A percentile compares a stretch with the other conserved stretches of the same genome.
Conservation (phyloP, 305 asterid genomes). For the Rubia peregrina region DNA sequence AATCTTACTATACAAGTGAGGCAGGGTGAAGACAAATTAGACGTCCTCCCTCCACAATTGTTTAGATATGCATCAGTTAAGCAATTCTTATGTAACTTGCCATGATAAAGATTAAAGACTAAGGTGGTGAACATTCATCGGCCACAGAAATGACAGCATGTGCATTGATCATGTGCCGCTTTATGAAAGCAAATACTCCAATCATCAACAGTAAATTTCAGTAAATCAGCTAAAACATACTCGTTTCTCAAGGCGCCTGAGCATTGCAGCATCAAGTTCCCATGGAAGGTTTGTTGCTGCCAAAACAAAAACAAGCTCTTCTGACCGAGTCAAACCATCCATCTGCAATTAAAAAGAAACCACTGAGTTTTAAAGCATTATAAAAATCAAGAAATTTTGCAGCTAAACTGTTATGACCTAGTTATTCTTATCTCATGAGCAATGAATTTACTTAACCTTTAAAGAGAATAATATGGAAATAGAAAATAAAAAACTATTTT, state of each 20-base stretch:
- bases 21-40: neutral
- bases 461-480: neutral
- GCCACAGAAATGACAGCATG: neutral
- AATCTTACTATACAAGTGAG: neutral
- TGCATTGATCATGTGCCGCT: neutral
- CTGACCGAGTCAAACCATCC: constrained; percentile 88
- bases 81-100: neutral
- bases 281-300: constrained; percentile 99
- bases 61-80: neutral
- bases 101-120: neutral
- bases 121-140: neutral
- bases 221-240: constrained; percentile 26
- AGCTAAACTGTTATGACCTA: neutral
- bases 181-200: neutral
- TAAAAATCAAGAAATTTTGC: neutral
- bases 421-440: neutral
- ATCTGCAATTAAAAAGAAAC: constrained; percentile 64
- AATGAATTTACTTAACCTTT: neutral
- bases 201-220: neutral
- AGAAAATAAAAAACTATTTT: neutral
- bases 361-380: constrained; percentile 19
- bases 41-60: neutral
- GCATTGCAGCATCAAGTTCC: constrained; percentile 99
- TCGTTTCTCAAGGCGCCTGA: constrained; percentile 97
- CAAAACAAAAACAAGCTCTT: constrained; percentile 91